phyloP scores from a whole-genome alignment of 1,139 yeast species.

The Saccharomyces hybrid region DNA sequence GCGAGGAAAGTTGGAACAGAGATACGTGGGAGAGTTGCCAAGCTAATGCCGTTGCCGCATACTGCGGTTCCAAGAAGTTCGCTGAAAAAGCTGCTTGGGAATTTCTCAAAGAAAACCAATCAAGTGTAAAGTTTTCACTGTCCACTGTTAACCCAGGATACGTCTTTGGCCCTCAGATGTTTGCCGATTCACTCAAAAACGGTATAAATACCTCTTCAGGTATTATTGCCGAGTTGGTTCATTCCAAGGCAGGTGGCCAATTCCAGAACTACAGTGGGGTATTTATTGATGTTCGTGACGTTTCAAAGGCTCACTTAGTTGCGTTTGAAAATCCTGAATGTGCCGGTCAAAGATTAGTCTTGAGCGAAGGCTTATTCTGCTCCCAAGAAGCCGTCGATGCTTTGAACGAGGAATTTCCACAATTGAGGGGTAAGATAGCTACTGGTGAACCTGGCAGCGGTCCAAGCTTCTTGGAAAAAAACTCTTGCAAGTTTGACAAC shows the following conservation, averaged over 20 bases:
- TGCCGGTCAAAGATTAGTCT: slow-evolving; percentile 31
- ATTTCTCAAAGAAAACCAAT: slow-evolving; percentile 32
- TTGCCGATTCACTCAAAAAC: slow-evolving; percentile 27
- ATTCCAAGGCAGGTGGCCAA: slow-evolving; percentile 12
- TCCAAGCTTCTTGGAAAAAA: neutral
- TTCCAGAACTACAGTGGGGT: slow-evolving; percentile 7
- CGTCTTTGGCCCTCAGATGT: slow-evolving; percentile 42
- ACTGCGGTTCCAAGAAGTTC: slow-evolving; percentile 43
- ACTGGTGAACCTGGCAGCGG: no score
- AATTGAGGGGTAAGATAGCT: slow-evolving; percentile 33
- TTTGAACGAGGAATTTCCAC: slow-evolving; percentile 34
- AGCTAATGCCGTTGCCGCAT: no score
- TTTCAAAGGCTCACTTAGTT: slow-evolving; percentile 44
- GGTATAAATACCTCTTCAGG: slow-evolving; percentile 35
- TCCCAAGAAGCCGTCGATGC: slow-evolving; percentile 32
- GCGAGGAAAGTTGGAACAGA: slow-evolving; percentile 37
- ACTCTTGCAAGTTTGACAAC: slow-evolving; percentile 4
- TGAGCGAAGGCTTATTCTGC: slow-evolving; percentile 28
- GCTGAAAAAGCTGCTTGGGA: slow-evolving; percentile 52
- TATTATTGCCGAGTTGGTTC: slow-evolving; percentile 24
- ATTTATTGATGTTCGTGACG: slow-evolving; percentile 47
- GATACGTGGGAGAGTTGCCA: slow-evolving; percentile 33
- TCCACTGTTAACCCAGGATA: slow-evolving; percentile 42
- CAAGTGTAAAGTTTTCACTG: slow-evolving; percentile 38
- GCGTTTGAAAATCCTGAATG: slow-evolving; percentile 35